Conservation (phyloP, 106 monocot genomes). For the Posidonia australis region DNA sequence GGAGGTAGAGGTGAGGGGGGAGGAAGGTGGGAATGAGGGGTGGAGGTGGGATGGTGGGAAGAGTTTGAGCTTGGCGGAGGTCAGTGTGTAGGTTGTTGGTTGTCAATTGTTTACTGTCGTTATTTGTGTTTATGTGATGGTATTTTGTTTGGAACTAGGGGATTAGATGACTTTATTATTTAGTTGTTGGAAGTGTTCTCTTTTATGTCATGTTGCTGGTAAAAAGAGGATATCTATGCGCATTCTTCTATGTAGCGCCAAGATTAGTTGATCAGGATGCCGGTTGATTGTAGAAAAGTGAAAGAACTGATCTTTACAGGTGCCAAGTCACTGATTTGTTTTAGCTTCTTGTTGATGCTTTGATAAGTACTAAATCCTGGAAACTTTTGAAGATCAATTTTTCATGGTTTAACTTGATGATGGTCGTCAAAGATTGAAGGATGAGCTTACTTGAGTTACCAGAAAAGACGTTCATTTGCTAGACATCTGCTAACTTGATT, state of each 20-base stretch:
- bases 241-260: slow-evolving; percentile 5
- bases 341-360: not conserved
- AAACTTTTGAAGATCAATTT: not conserved
- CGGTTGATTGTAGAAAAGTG: not conserved
- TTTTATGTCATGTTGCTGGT: no score
- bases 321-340: not conserved
- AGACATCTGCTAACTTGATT: no score
- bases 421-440: not conserved
- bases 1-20: not conserved
- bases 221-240: not conserved
- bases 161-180: not conserved
- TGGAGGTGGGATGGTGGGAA: slow-evolving; percentile 4
- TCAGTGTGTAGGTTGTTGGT: not conserved
- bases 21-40: not conserved
- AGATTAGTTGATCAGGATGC: not conserved
- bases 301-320: not conserved
- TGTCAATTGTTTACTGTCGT: not conserved
- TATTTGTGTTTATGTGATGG: not conserved
- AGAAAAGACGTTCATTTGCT: no score
- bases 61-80: slow-evolving; percentile 8
- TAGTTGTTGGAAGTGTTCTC: not conserved
- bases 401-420: not conserved
- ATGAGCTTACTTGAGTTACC: not conserved
- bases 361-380: not conserved
- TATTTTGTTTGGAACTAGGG: not conserved